Base-by-base conservation (phyloP, 192 early-diverging fungal species). In the Coemansia sp. region DNA sequence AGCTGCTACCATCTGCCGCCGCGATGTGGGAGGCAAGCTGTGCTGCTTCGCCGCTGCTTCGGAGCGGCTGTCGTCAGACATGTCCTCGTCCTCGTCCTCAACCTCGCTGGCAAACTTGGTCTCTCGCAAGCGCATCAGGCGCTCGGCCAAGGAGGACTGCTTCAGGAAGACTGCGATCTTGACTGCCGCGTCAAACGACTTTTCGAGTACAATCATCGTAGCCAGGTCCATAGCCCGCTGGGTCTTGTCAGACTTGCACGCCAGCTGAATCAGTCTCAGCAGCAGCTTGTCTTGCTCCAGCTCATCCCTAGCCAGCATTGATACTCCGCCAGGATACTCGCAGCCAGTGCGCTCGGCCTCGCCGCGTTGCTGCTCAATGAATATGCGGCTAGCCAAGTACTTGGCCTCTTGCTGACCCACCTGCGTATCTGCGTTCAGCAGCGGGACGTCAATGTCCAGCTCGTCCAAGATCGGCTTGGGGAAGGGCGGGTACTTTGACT, bases 221-320 rank as follows among this genome's bases (percentile, higher is more conserved):
- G 87, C 79, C 54, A 99, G 67, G 73, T 97, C 97, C 37, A 96
- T 65, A 0, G 92, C 94, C 9, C 94, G 87, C 67, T 94, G 87
- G 0, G 84, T 56, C 36, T 89, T 89, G 32, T 94, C 93, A 1
- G 77, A 73, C 73, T 91, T 93, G 70, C 94, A 96, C 22, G 96
- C 91, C 68, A 94, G 88, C 80, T 91, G 85, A 62, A 97, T 89
- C 64, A 95, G 79, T 45, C 89, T 70, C 29, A 98, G 64, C 1
- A 91, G 60, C 31, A 89, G 67, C 74, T 94, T 95, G 76, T 97
- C 95, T 71, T 93, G 90, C 40, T 92, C 92, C 22, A 87, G 42
- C 43, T 92, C 85, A 35, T 85, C 85, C 59, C 71, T 54, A 12
- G 58, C 67, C 57, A 61, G 60, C 8, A 41, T 43, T 10, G 70